Conservation (phyloP, 805 yeast genomes). For the Monosporozyma unispora region DNA sequence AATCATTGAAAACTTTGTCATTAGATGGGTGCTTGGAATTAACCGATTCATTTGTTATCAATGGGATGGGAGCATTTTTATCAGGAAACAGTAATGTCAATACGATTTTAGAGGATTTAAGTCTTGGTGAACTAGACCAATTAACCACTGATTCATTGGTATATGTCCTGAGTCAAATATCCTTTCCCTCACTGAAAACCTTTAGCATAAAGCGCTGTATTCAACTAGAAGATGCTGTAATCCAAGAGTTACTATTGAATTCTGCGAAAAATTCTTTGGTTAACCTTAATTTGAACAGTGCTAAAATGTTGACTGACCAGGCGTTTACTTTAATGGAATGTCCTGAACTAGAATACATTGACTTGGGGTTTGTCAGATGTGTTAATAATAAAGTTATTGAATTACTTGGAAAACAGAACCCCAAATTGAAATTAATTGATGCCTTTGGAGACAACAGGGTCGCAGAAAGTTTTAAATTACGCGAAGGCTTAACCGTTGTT, state of each 20-base stretch:
- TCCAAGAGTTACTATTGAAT: slow-evolving; percentile 53
- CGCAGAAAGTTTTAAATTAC: slow-evolving; percentile 43
- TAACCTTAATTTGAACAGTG: slow-evolving; percentile 64
- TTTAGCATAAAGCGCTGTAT: slow-evolving; percentile 60
- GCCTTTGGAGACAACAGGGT: slow-evolving; percentile 75
- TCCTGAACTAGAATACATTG: slow-evolving; percentile 59
- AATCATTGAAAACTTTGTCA: slow-evolving; percentile 44
- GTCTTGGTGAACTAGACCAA: slow-evolving; percentile 51
- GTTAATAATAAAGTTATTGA: slow-evolving; percentile 64
- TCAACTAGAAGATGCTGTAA: slow-evolving; percentile 52
- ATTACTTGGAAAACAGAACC: slow-evolving; percentile 48
- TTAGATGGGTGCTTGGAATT: slow-evolving; percentile 68
- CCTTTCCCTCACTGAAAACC: slow-evolving; percentile 49
- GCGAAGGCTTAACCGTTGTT: slow-evolving; percentile 51
- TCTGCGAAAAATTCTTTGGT: slow-evolving; percentile 52
- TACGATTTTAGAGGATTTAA: slow-evolving; percentile 41
- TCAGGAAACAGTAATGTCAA: slow-evolving; percentile 23
- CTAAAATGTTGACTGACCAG: slow-evolving; percentile 45
- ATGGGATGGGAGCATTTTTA: slow-evolving; percentile 54
- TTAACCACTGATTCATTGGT: slow-evolving; percentile 62
- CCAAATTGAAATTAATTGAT: slow-evolving; percentile 56
- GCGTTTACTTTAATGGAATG: slow-evolving; percentile 41
- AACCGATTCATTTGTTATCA: slow-evolving; percentile 52
- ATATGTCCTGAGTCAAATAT: slow-evolving; percentile 39
- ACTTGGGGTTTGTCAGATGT: slow-evolving; percentile 71